phyloP scores from a whole-genome alignment of 2,329 filamentous ascomycete species.

The Diaporthe capsici region DNA sequence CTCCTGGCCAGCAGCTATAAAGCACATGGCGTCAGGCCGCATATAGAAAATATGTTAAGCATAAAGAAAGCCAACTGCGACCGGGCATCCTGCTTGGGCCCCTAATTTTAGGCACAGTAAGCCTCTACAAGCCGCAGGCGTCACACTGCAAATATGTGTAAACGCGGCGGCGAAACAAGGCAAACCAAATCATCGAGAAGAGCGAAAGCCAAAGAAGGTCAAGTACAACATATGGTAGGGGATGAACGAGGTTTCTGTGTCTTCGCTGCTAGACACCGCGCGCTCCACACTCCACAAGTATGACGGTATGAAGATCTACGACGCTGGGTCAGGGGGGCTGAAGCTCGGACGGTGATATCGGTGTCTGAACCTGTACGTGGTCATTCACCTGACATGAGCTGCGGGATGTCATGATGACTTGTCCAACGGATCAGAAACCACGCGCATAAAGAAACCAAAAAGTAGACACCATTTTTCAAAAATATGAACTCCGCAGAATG shows the following conservation, averaged over 20 bases:
- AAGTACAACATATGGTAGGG: no score
- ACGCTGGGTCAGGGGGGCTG: not conserved
- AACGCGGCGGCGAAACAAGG: no score
- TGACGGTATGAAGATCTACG: not conserved
- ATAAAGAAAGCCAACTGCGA: not conserved
- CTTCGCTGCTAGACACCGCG: not conserved
- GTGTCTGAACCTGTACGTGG: not conserved
- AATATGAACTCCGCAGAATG: not conserved
- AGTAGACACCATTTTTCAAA: no score
- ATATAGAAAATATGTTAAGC: not conserved
- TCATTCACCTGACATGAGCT: not conserved
- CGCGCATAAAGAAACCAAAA: not conserved
- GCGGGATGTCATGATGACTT: not conserved
- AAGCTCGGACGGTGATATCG: not conserved
- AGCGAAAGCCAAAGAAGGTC: no score
- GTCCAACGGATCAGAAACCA: not conserved
- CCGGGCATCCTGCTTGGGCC: not conserved
- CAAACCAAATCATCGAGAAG: not conserved
- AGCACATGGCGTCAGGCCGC: no score
- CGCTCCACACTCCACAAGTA: not conserved
- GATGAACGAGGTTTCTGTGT: not conserved
- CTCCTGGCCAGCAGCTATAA: not conserved
- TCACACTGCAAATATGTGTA: not conserved
- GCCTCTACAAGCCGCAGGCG: not conserved
- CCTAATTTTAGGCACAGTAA: not conserved